These are phyloP conservation scores for Stramenopiles sp. DNA, from an alignment of 352 stramenopile species.

Conservation along the genomic window DNA sequence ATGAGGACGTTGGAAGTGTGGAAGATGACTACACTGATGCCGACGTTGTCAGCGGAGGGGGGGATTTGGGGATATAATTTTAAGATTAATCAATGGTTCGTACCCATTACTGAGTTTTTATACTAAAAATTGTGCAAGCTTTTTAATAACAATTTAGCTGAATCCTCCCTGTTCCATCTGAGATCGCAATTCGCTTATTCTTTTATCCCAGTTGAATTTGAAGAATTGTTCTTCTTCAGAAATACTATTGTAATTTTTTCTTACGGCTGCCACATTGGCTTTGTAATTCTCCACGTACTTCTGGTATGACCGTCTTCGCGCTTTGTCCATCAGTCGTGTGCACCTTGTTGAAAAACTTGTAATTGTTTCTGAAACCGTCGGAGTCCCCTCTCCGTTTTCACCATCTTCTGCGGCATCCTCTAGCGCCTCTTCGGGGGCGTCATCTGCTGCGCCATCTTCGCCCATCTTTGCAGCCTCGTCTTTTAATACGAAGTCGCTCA, in stretches of 20 bases:
- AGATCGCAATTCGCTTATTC: background rate
- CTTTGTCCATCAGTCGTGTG: background rate
- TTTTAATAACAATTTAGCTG: background rate
- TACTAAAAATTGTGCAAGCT: background rate
- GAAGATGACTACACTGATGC: background rate
- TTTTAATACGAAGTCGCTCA: background rate
- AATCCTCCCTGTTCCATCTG: background rate
- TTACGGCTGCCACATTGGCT: background rate
- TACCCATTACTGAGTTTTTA: too few relatives aligned
- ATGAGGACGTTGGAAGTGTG: background rate
- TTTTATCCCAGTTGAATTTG: background rate
- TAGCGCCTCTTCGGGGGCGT: background rate
- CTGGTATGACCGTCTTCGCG: background rate
- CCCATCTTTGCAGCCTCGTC: background rate
- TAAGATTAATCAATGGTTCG: background rate
- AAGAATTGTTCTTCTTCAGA: background rate
- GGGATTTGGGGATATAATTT: background rate
- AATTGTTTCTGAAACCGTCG: background rate
- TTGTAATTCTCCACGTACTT: background rate
- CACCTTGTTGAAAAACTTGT: background rate
- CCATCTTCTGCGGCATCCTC: background rate
- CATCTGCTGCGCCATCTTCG: background rate
- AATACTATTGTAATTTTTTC: background rate
- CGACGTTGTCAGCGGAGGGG: background rate
- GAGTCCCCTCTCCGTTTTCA: background rate